Conservation (phyloP, 2,329 filamentous ascomycete genomes). For the Aspergillus tanneri region DNA sequence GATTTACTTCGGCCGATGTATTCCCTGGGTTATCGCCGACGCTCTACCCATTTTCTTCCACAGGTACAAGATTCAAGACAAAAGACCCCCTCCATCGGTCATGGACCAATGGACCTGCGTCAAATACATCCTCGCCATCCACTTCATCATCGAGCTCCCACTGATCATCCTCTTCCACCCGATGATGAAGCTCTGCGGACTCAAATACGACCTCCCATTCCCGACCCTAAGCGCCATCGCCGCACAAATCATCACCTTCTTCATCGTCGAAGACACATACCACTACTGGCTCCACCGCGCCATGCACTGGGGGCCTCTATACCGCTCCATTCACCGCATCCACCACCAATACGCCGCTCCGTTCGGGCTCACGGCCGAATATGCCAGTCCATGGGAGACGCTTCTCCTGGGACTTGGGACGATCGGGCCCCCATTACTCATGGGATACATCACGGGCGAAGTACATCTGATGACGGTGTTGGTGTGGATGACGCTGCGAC, state of each 20-base stretch:
- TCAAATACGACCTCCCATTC: constrained; percentile 83
- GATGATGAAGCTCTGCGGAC: constrained; percentile 82
- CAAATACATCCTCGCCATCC: constrained; percentile 81
- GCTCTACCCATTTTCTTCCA: constrained; percentile 74
- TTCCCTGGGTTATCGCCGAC: constrained; percentile 91
- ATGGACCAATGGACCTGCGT: constrained; percentile 92
- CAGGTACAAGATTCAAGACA: constrained; percentile 88
- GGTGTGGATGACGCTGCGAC: constrained; percentile 80
- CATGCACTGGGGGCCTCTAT: constrained; percentile 88
- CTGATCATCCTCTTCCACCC: constrained; percentile 95
- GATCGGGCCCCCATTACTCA: constrained; percentile 74
- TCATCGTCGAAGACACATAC: constrained; percentile 92
- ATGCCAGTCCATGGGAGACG: constrained; percentile 92
- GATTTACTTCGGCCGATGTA: constrained; percentile 84
- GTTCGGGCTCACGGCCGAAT: constrained; percentile 91
- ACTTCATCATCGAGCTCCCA: constrained; percentile 94
- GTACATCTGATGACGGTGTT: constrained; percentile 96
- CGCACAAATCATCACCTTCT: constrained; percentile 85
- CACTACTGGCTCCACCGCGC: constrained; percentile 94
- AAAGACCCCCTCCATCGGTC: constrained; percentile 75
- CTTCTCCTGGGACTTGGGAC: constrained; percentile 87
- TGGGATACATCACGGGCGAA: constrained; percentile 74
- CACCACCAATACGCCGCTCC: constrained; percentile 97
- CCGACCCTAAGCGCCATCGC: constrained; percentile 77
- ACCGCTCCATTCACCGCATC: constrained; percentile 95